A percentile compares a stretch with the other conserved stretches of the same genome.
These are phyloP conservation scores for Globisporangium sylvaticum DNA, from an alignment of 352 stramenopile species.

Conservation along the genomic window DNA sequence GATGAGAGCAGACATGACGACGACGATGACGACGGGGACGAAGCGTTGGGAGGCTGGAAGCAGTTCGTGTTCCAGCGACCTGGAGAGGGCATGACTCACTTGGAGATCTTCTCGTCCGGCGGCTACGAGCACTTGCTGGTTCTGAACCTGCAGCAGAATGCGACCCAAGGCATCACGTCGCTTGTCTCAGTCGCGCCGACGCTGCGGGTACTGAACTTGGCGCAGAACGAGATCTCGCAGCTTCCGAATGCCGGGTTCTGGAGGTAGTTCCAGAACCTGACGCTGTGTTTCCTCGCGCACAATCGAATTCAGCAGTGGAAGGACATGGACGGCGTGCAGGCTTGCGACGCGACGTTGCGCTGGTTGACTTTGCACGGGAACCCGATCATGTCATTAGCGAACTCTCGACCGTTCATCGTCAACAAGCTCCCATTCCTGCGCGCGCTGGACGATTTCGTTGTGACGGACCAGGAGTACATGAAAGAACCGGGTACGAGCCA, in stretches of 20 bases:
- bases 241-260: slow-evolving; percentile 52
- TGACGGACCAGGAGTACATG: slow-evolving; percentile 62
- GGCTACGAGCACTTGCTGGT: slow-evolving; percentile 54
- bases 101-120: slow-evolving; percentile 29
- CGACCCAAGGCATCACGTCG: slow-evolving; percentile 48
- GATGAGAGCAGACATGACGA: neutral
- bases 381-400: slow-evolving; percentile 47
- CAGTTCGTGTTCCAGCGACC: slow-evolving; percentile 53
- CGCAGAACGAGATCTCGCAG: slow-evolving; percentile 44
- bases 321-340: slow-evolving; percentile 42
- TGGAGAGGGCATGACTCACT: slow-evolving; percentile 27
- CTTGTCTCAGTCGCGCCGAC: slow-evolving; percentile 36
- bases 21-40: slow-evolving; percentile 4
- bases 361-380: slow-evolving; percentile 66
- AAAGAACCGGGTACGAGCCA: slow-evolving; percentile 29
- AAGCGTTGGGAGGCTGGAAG: slow-evolving; percentile 34
- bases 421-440: slow-evolving; percentile 62
- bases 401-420: slow-evolving; percentile 59
- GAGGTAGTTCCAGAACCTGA: slow-evolving; percentile 38
- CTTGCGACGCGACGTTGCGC: slow-evolving; percentile 31
- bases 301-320: slow-evolving; percentile 51
- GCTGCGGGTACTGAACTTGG: slow-evolving; percentile 55
- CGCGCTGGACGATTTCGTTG: slow-evolving; percentile 56
- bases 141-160: slow-evolving; percentile 61
- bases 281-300: slow-evolving; percentile 54